Base-by-base conservation (phyloP, 257 asterid species). In the Scutellaria minor region DNA sequence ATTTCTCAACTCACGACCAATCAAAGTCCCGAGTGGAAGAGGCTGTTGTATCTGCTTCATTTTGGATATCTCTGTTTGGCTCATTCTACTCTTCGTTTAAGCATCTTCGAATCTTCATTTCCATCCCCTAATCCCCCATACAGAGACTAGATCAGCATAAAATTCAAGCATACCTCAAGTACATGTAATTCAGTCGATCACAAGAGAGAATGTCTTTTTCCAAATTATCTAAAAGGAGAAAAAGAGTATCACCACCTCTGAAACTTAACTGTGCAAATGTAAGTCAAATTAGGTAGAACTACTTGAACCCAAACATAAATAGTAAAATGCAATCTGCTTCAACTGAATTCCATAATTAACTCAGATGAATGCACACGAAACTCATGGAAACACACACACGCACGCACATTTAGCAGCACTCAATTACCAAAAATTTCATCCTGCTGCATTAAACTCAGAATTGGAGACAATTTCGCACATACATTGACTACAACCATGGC, bases 1-100 rank as follows among this genome's bases (percentile, higher is more conserved):
- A 42, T 80, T 87, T 80, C 96, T 81, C 75, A 93, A 82, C 84
- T 93, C 97, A 13, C 96, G 88, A 70, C 96, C 90, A 68, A 93
- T 88, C 82, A 93, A 82, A 45, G 97, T 78, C 73, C 91, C 98
- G 13, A 93, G 85, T 0, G 97, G 84, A 42, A 93, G 88, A 18
- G 86, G 88, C 53, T 84, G 84, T 74, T 85, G 90, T 54, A 77
- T 84, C 75, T 90, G 97, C 96, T 84, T 88, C 96, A 88, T 88
- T 70, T 56, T 79, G 41, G 85, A 61, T 64, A 84, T 73, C 79
- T 89, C 92, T 62, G 79, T 65, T 71, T 76, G 70, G 77, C 85
- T 88, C 94, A 92, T 86, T 77, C 74, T 71, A 72, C 64, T 64
- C 78, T 78, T 62, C 65, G 44, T 63, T 80, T 83, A 86, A 67